These are phyloP conservation scores for Solanum hybrid DNA, from an alignment of 305 asterid genomes.

Conservation along the genomic window DNA sequence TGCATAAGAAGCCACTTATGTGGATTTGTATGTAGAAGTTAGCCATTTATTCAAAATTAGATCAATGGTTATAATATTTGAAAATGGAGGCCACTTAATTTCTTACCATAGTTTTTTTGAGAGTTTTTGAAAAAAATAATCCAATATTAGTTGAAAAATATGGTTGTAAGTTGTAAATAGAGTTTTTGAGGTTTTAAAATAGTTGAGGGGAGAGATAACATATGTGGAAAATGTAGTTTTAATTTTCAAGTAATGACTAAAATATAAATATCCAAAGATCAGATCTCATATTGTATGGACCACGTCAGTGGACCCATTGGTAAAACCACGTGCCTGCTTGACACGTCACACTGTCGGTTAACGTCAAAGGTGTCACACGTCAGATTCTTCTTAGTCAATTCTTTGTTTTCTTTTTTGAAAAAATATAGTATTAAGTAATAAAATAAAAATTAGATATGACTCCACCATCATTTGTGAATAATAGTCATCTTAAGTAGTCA, in stretches of 20 bases:
- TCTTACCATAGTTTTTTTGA: not conserved
- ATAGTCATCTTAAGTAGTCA: too few species aligned
- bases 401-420: too few species aligned
- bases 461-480: too few species aligned
- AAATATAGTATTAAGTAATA: too few species aligned
- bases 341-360: constrained; percentile 30
- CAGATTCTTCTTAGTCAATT: not conserved
- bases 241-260: not conserved
- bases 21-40: not conserved
- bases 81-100: not conserved
- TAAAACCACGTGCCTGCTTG: constrained; percentile 15
- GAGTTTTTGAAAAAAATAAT: too few species aligned
- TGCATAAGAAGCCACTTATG: not conserved
- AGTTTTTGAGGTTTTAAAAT: not conserved
- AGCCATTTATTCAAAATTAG: not conserved
- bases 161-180: too few species aligned
- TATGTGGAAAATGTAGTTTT: not conserved
- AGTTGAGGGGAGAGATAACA: not conserved
- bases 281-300: not conserved
- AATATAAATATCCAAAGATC: not conserved
- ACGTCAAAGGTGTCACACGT: constrained; percentile 20
- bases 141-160: too few species aligned
- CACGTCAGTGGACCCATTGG: constrained; percentile 11
- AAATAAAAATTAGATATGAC: too few species aligned
- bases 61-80: not conserved